Base-by-base conservation (phyloP, 2,329 filamentous ascomycete genomes). In the Venturia effusa region DNA sequence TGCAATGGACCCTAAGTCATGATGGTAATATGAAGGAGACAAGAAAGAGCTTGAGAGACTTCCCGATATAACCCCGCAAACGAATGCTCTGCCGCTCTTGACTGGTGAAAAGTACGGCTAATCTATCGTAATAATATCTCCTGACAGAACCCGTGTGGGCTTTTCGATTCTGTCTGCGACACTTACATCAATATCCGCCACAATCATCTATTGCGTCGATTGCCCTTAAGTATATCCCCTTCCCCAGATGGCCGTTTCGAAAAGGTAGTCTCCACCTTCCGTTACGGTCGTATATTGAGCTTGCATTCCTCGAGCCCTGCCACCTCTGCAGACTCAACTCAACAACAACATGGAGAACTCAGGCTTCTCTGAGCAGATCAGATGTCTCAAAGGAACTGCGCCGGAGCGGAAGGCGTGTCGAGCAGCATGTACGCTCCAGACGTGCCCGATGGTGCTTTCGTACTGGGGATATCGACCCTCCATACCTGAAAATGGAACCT, bases 391-490 rank as follows among this genome's bases (percentile, higher is more conserved):
- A 10, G 59, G 59, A 30, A 57, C 39, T 24, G 11, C 32, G 30
- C 40, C 32, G 59, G 63, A 51, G 43, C 37, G 63, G n/a, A 62
- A 61, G n/a, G 59, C 57, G 27, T 64, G 63, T 48, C 37, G 63
- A n/a, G 59, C 57, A 32, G 59, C 59, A 39, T 65, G 64, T 34
- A 65, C 64, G 10, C 40, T 64, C 24, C 43, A 64, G n/a, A 65
- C 61, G 13, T 65, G 64, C 64, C 75, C 76, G 1, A 71, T 76
- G 13, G 65, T 68, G 27, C 73, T 71, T 32, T 75, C 75, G 0
- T 74, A 73, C 1, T 77, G 77, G 63, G 74, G 75, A 40, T 77
- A 77, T 68, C 67, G 68, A n/a, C 75, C 76, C 6, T 70, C 73
- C 45, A 66, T 77, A 19, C 71, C 71, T 51, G 72, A 70, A 59